Base-by-base conservation (phyloP, 257 asterid genomes). In the Rubia yunnanensis region DNA sequence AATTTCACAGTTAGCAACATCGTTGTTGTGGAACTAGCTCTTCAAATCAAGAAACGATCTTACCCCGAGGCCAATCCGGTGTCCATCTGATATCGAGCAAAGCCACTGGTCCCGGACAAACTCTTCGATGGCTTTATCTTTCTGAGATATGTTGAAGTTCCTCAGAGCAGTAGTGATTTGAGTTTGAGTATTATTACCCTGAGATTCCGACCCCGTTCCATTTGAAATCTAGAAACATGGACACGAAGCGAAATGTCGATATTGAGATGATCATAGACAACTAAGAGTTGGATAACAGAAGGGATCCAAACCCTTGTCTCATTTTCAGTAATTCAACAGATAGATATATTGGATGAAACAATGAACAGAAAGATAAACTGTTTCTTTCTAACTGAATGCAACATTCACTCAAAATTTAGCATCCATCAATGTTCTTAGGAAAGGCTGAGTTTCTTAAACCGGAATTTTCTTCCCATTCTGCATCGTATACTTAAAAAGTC, bases 11-110 rank as follows among this genome's bases (percentile, higher is more conserved):
- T 85, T 67, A 63, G 99, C 86, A 70, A 89, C 86, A 56, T 89
- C 97, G 27, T 83, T 92, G 54, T 70, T 77, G 31, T 82, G 85
- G 63, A 92, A 92, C 97, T 95, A 92, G 68, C 96, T 84, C 70
- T 97, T 89, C 34, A 89, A 89, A 77, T 92, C 99, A 62, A 92
- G 85, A 74, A 92, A 89, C 57, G 99, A 87, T 84, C 96, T 83
- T 30, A 86, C 78, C 53, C 97, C 96, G 48, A 92, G 81, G 65
- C 97, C 96, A 72, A 92, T 70, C 71, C 76, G 82, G 5, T 59
- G 64, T 64, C 86, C 88, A 68, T 82, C 88, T 56, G 86, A 68
- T 63, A 72, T 65, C 8, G 80, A 72, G 77, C 85, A 84, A 48
- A 92, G 96, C 99, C 99, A 92, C 60, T 75, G 79, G 80, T 89